Conservation (phyloP, 805 yeast genomes). For the Wickerhamiella bombiphila region DNA sequence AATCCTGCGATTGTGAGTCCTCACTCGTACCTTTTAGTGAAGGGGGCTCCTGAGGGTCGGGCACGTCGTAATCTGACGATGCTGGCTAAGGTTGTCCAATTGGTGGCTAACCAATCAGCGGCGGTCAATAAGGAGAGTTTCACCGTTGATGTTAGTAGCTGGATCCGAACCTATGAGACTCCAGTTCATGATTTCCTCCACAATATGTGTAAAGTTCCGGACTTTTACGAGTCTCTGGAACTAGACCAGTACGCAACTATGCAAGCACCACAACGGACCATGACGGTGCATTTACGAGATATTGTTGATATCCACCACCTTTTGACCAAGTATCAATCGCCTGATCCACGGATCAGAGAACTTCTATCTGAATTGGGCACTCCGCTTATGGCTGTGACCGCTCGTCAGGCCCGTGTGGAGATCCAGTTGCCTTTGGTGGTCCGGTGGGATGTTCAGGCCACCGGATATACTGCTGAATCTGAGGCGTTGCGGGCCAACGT, state of each 20-base stretch:
- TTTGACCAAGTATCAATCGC: slow-evolving; percentile 21
- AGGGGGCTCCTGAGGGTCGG: slow-evolving; percentile 25
- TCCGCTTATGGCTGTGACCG: slow-evolving; percentile 13
- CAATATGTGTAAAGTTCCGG: slow-evolving; percentile 28
- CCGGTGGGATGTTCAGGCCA: slow-evolving; percentile 20
- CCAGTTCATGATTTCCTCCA: slow-evolving; percentile 22
- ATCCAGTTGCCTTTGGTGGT: slow-evolving; percentile 23
- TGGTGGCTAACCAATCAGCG: slow-evolving; percentile 72
- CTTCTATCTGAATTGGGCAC: slow-evolving; percentile 22
- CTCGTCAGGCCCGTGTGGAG: slow-evolving; percentile 20
- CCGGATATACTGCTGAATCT: slow-evolving; percentile 17
- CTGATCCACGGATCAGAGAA: slow-evolving; percentile 4
- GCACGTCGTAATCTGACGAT: slow-evolving; percentile 57
- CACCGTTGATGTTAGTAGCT: slow-evolving; percentile 19
- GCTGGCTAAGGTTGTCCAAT: slow-evolving; percentile 70
- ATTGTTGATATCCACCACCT: slow-evolving; percentile 24
- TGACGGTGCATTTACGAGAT: slow-evolving; percentile 25
- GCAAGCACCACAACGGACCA: slow-evolving; percentile 21
- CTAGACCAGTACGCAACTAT: slow-evolving; percentile 28
- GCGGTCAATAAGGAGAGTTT: slow-evolving; percentile 38
- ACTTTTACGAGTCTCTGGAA: slow-evolving; percentile 26
- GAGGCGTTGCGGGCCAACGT: slow-evolving; percentile 20
- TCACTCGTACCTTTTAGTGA: slow-evolving; percentile 36
- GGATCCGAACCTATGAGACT: slow-evolving; percentile 20
- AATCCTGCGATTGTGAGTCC: slow-evolving; percentile 90